A percentile compares a stretch with the other conserved stretches of the same genome.
Conservation (phyloP, 345 rosid genomes). For the Crucihimalaya himalaica region DNA sequence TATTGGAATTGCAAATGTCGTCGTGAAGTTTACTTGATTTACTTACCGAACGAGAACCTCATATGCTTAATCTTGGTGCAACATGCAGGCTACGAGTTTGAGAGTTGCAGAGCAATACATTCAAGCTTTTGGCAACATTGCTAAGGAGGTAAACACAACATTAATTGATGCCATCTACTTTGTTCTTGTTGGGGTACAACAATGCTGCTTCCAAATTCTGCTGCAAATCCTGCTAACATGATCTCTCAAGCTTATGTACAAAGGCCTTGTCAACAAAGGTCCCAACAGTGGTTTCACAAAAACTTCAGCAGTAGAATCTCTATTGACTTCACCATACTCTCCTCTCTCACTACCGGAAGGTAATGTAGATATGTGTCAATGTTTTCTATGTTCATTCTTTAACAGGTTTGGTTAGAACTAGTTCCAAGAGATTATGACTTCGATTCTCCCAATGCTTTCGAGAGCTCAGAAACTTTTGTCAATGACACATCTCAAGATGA, state of each 20-base stretch:
- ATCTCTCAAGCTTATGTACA: conserved; percentile 88
- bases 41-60: background rate
- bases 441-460: too few relatives aligned
- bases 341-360: too few relatives aligned
- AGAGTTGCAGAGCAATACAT: conserved; percentile 85
- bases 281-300: conserved; percentile 37
- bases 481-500: too few relatives aligned
- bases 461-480: too few relatives aligned
- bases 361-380: too few relatives aligned
- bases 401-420: too few relatives aligned
- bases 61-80: conserved; percentile 22
- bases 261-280: conserved; percentile 52
- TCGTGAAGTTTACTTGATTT: background rate
- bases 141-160: conserved; percentile 67
- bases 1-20: conserved; percentile 2
- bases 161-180: background rate
- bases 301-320: conserved; percentile 28
- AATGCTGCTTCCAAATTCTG: conserved; percentile 76
- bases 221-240: conserved; percentile 66
- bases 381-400: too few relatives aligned
- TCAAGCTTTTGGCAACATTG: conserved; percentile 82
- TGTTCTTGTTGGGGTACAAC: conserved; percentile 67
- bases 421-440: too few relatives aligned
- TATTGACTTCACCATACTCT: too few relatives aligned
- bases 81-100: conserved; percentile 76